Evolutionary conservation across 2,329 filamentous ascomycete genomes (phyloP).

Genomic region (Orbilia brochopaga): DNA sequence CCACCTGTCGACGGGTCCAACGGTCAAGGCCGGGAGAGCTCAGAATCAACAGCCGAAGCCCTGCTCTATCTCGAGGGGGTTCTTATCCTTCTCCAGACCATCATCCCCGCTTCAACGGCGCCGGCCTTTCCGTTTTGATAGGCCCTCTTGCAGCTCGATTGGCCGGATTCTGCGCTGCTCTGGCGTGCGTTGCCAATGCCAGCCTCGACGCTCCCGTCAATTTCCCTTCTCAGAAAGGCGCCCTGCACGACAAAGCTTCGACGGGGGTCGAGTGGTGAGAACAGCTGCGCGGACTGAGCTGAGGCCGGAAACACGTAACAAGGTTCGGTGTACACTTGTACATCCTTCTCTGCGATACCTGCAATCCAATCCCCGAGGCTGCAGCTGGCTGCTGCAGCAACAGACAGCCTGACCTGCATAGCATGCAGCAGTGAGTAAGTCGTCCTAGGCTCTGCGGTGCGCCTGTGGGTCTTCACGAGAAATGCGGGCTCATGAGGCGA

Average conservation of each 20-base stretch:
- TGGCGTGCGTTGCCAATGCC: slow-evolving; percentile 48
- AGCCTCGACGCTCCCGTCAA: slow-evolving; percentile 21
- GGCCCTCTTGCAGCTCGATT: slow-evolving; percentile 22
- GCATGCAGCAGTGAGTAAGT: too few species aligned
- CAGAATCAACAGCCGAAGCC: neutral
- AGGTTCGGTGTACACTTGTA: neutral
- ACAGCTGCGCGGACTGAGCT: neutral
- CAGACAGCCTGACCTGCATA: too few species aligned
- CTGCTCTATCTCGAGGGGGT: slow-evolving; percentile 1
- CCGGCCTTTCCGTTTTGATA: slow-evolving; percentile 15
- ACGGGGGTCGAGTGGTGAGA: slow-evolving; percentile 20
- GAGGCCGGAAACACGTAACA: slow-evolving; percentile 4
- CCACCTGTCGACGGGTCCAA: too few species aligned
- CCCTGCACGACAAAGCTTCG: slow-evolving; percentile 31
- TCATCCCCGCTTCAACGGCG: slow-evolving; percentile 17
- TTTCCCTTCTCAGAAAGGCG: slow-evolving; percentile 25
- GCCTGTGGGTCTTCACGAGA: neutral
- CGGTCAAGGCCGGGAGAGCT: too few species aligned
- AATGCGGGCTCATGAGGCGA: neutral
- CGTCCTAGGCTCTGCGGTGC: neutral
- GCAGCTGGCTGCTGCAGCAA: too few species aligned
- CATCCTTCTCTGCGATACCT: neutral
- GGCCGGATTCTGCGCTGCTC: slow-evolving; percentile 22
- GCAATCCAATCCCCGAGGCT: too few species aligned
- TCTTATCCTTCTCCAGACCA: slow-evolving; percentile 19